These are phyloP conservation scores for Neckera pumila DNA, from an alignment of 225 moss, liverwort and hornwort genomes.

Conservation along the genomic window DNA sequence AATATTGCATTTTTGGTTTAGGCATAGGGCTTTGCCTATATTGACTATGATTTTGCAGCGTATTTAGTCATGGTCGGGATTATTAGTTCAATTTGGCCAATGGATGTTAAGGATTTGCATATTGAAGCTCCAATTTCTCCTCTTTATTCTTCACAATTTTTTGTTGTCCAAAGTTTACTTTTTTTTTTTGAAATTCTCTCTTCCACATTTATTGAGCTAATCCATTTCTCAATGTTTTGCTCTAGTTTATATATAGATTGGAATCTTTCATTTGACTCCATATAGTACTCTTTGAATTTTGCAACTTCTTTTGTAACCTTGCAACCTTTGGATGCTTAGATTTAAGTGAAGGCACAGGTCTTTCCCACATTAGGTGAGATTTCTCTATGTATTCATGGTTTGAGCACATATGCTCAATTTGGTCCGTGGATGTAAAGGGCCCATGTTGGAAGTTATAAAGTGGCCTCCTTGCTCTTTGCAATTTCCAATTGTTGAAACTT, in stretches of 20 bases:
- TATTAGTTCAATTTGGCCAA: neutral
- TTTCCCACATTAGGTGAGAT: neutral
- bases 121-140: neutral
- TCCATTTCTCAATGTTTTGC: neutral
- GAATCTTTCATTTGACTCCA: neutral
- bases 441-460: neutral
- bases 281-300: neutral
- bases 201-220: fast-evolving
- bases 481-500: neutral
- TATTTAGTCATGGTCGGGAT: neutral
- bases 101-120: neutral
- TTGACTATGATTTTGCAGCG: fast-evolving
- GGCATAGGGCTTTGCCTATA: fast-evolving
- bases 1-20: neutral
- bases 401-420: neutral
- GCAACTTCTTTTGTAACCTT: neutral
- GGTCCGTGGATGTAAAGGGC: too few species aligned
- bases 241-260: neutral
- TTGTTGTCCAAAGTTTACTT: neutral
- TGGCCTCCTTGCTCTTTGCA: fast-evolving
- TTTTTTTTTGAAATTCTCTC: neutral
- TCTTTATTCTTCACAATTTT: neutral
- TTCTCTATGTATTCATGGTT: neutral
- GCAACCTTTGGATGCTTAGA: neutral
- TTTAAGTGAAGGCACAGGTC: neutral